phyloP scores from a whole-genome alignment of 2,329 filamentous ascomycete species.

The Talaromyces islandicus region DNA sequence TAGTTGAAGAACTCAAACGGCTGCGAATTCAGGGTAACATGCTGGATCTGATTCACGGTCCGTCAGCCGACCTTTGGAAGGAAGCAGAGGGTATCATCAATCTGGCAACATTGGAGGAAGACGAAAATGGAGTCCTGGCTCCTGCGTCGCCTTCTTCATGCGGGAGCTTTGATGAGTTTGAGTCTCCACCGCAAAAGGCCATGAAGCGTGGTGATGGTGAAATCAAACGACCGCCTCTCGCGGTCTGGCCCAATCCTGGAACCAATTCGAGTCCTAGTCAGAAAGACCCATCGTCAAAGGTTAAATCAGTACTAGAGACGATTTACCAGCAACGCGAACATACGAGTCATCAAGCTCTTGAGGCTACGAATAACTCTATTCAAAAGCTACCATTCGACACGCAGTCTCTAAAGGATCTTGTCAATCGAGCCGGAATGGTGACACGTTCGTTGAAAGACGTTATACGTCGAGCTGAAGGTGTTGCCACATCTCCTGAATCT shows the following conservation, averaged over 20 bases:
- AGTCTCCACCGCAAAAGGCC: conserved; percentile 36
- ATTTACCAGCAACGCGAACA: conserved; percentile 46
- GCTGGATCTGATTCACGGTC: conserved; percentile 49
- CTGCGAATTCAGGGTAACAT: conserved; percentile 50
- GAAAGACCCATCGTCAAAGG: conserved; percentile 53
- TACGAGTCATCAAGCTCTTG: conserved; percentile 19
- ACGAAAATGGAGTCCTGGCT: conserved; percentile 46
- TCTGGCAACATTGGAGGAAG: conserved; percentile 58
- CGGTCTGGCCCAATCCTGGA: conserved; percentile 21
- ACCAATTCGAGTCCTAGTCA: conserved; percentile 35
- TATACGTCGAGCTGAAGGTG: conserved; percentile 45
- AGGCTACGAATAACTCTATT: conserved; percentile 19
- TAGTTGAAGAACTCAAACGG: conserved; percentile 61
- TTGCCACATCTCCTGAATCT: conserved; percentile 25
- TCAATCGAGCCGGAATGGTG: conserved; percentile 45
- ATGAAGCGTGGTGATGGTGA: conserved; percentile 26
- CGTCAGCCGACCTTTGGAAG: conserved; percentile 53
- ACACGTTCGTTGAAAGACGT: conserved; percentile 45
- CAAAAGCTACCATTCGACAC: conserved; percentile 62
- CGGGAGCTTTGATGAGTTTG: conserved; percentile 54
- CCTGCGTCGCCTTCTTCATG: conserved; percentile 51
- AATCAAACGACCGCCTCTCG: conserved; percentile 24
- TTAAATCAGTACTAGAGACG: conserved; percentile 57
- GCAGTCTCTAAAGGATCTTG: conserved; percentile 57
- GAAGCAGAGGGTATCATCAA: conserved; percentile 64